phyloP scores from a whole-genome alignment of 2,329 filamentous ascomycete genomes.

The Akanthomyces muscarius region DNA sequence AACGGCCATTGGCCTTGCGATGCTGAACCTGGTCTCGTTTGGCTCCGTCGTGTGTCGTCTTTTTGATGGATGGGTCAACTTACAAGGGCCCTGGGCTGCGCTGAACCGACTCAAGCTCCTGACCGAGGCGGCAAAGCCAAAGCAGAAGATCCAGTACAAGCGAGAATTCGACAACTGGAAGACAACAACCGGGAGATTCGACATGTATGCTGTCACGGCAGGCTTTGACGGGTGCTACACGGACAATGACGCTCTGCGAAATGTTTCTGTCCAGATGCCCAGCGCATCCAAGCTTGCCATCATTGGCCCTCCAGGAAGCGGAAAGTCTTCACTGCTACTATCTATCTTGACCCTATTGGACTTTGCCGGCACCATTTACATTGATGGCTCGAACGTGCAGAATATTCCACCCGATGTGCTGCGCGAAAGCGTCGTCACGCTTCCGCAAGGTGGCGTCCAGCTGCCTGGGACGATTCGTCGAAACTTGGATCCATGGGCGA shows the following conservation, averaged over 20 bases:
- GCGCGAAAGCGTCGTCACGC: conserved; percentile 20
- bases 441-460: conserved; percentile 21
- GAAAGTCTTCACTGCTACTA: conserved; percentile 24
- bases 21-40: conserved; percentile 24
- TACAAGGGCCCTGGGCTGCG: not conserved
- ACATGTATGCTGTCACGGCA: not conserved
- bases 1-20: conserved; percentile 7
- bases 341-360: conserved; percentile 19
- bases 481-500: conserved; percentile 20
- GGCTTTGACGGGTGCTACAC: not conserved
- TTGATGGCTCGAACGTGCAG: conserved; percentile 20
- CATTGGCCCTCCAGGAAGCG: conserved; percentile 33
- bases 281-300: conserved; percentile 28
- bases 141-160: not conserved
- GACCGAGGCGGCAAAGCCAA: not conserved
- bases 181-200: not conserved
- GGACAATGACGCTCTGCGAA: conserved; percentile 21
- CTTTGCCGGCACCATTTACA: conserved; percentile 16
- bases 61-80: conserved; percentile 25
- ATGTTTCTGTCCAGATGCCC: conserved; percentile 28
- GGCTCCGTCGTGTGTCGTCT: conserved; percentile 24
- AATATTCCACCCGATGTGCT: conserved; percentile 20
- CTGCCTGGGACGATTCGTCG: conserved; percentile 19
- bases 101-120: not conserved
- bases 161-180: not conserved